These are phyloP conservation scores for Nicotiana tabacum DNA, from an alignment of 257 asterid species.

Conservation along the genomic window DNA sequence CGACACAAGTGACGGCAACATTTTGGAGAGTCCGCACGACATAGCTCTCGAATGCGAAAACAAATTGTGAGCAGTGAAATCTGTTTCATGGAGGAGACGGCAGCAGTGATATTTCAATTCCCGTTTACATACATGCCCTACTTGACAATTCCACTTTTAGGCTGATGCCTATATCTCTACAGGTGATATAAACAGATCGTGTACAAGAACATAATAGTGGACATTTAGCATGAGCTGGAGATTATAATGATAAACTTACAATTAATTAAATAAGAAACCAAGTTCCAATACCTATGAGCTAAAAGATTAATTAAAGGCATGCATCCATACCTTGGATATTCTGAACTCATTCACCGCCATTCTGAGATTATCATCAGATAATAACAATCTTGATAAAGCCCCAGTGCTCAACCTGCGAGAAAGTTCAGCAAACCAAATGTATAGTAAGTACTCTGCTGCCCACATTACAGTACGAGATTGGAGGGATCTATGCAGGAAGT, in stretches of 20 bases:
- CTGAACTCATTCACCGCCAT: constrained; percentile 81
- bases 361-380: constrained; percentile 86
- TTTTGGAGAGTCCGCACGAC: too few species aligned
- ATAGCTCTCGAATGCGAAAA: neutral
- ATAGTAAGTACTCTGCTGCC: neutral
- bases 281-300: neutral
- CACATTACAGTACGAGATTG: neutral
- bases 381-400: constrained; percentile 76
- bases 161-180: neutral
- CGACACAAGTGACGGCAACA: too few species aligned
- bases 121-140: neutral
- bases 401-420: constrained; percentile 82
- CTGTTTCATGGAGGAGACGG: neutral
- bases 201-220: neutral
- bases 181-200: neutral
- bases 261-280: neutral
- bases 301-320: neutral
- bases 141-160: neutral
- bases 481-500: neutral
- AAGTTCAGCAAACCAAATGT: neutral
- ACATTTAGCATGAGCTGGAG: neutral
- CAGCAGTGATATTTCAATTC: neutral
- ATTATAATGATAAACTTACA: neutral
- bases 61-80: neutral
- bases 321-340: constrained; percentile 54